These are phyloP conservation scores for Akanthomyces dipterigenus DNA, from an alignment of 2,329 filamentous ascomycete genomes.

Conservation along the genomic window DNA sequence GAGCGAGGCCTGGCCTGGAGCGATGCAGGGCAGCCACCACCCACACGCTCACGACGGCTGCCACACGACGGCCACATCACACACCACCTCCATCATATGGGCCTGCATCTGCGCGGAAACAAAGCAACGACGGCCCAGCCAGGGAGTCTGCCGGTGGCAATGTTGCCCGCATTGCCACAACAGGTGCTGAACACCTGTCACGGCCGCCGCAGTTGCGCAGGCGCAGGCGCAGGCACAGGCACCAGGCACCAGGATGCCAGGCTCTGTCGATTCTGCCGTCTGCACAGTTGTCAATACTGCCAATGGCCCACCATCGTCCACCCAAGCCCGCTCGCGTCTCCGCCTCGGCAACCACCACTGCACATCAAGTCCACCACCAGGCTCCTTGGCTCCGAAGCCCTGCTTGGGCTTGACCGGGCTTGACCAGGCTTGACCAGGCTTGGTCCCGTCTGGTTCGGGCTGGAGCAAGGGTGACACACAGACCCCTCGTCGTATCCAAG, in stretches of 20 bases:
- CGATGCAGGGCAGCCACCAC: not conserved
- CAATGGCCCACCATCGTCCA: constrained; percentile 5
- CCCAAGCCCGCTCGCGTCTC: not conserved
- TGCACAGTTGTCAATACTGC: not conserved
- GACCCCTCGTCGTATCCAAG: constrained; percentile 25
- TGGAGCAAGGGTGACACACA: constrained; percentile 25
- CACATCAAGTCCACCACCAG: not conserved
- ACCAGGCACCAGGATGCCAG: not conserved
- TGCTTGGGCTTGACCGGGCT: not conserved
- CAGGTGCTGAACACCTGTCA: not conserved
- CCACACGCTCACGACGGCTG: not conserved
- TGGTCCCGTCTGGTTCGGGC: constrained; percentile 4
- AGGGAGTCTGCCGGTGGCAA: not conserved
- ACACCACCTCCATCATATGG: constrained; percentile 2
- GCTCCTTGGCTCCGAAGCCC: not conserved
- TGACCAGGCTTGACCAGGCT: not conserved
- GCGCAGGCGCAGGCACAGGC: not conserved
- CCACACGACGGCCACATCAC: not conserved
- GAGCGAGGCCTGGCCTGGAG: not conserved
- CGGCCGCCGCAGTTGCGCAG: constrained; percentile 9
- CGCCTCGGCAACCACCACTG: constrained; percentile 7
- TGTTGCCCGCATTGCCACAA: not conserved
- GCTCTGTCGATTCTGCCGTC: constrained; percentile 5
- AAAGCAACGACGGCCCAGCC: constrained; percentile 8
- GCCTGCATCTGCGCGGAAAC: not conserved